A percentile compares a stretch with the other conserved stretches of the same genome.
These are phyloP conservation scores for Candida glucosophila DNA, from an alignment of 1,139 yeast genomes.

Conservation along the genomic window DNA sequence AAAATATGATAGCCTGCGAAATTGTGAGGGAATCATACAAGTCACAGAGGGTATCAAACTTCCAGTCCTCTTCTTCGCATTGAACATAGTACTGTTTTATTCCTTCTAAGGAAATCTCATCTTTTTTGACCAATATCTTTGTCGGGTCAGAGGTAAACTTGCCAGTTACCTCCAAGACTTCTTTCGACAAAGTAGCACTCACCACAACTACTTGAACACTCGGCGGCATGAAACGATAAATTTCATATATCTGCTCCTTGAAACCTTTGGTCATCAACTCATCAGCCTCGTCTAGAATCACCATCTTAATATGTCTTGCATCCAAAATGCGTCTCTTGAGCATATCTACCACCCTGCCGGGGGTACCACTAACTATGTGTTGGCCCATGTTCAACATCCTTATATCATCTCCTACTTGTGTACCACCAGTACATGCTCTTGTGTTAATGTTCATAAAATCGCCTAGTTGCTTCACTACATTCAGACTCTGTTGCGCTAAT, in stretches of 20 bases:
- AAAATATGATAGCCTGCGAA: conserved; percentile 93
- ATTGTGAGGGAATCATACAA: conserved; percentile 88
- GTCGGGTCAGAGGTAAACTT: conserved; percentile 90
- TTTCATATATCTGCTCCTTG: conserved; percentile 86
- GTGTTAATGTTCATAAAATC: conserved; percentile 78
- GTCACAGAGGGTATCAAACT: conserved; percentile 89
- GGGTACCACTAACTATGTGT: conserved; percentile 95
- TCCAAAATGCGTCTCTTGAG: conserved; percentile 64
- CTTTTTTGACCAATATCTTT: conserved; percentile 82
- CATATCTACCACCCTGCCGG: conserved; percentile 89
- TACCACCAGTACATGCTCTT: conserved; percentile 93
- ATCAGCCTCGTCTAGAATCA: conserved; percentile 92
- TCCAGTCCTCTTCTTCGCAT: conserved; percentile 91
- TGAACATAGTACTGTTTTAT: conserved; percentile 81
- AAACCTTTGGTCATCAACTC: conserved; percentile 86
- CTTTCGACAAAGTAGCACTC: conserved; percentile 84
- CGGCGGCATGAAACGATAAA: conserved; percentile 71
- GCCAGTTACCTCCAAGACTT: conserved; percentile 76
- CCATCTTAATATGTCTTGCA: conserved; percentile 69
- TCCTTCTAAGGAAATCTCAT: conserved; percentile 82
- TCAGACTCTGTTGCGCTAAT: conserved; percentile 81
- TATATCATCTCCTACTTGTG: conserved; percentile 72
- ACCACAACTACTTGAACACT: conserved; percentile 88
- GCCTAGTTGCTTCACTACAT: conserved; percentile 77
- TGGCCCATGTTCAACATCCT: conserved; percentile 68